Conservation (phyloP, 1,139 yeast species). For the Casaregolazyma suthepensis region DNA sequence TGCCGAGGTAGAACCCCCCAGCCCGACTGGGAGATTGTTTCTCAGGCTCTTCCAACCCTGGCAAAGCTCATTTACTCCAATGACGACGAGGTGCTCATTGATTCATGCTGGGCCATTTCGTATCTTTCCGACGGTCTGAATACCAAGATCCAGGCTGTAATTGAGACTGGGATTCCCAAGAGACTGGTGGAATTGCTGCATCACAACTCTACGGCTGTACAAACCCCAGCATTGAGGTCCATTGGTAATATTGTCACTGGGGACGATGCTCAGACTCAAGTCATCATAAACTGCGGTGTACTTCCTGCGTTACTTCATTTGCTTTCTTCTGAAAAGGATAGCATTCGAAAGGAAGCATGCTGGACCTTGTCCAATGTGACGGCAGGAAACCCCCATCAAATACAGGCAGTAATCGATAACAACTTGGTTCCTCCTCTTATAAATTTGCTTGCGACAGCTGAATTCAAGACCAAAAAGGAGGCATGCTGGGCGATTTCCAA, state of each 20-base stretch:
- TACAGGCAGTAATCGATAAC: conserved; percentile 93
- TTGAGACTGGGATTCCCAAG: conserved; percentile 92
- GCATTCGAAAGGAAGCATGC: conserved; percentile 94
- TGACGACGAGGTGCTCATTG: conserved; percentile 90
- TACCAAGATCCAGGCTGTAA: conserved; percentile 92
- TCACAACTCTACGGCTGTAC: conserved; percentile 79
- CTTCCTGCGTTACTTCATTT: conserved; percentile 78
- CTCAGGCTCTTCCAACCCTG: conserved; percentile 83
- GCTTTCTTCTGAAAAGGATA: conserved; percentile 79
- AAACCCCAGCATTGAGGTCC: conserved; percentile 95
- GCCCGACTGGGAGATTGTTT: conserved; percentile 88
- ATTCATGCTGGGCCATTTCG: conserved; percentile 98
- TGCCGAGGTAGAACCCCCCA: conserved; percentile 96
- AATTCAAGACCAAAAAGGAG: conserved; percentile 93
- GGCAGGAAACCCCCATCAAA: conserved; percentile 93
- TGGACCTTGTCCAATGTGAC: conserved; percentile 98
- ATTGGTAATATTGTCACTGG: conserved; percentile 98
- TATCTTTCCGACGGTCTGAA: conserved; percentile 89
- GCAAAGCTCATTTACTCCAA: conserved; percentile 85
- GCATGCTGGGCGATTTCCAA: conserved; percentile 99
- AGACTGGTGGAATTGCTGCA: conserved; percentile 84
- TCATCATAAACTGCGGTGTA: conserved; percentile 90
- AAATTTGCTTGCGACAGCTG: conserved; percentile 73
- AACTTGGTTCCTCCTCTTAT: conserved; percentile 91
- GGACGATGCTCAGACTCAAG: conserved; percentile 90